A percentile compares a stretch with the other conserved stretches of the same genome.
Conservation (phyloP, 2,329 filamentous ascomycete genomes). For the Sporothrix mexicana region DNA sequence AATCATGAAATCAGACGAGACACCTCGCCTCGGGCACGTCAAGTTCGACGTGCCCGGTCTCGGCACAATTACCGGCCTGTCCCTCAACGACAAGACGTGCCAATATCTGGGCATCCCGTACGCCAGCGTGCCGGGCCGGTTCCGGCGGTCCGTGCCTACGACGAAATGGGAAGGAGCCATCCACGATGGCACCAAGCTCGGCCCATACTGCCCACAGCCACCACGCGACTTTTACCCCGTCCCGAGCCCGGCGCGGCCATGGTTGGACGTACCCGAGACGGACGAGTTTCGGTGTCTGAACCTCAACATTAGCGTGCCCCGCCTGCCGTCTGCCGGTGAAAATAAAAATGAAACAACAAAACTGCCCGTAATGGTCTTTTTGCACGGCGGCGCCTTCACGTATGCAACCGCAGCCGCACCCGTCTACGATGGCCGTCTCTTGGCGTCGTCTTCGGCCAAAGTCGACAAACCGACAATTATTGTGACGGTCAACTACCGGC, state of each 20-base stretch:
- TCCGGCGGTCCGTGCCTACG: slow-evolving; percentile 28
- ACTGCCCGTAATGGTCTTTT: slow-evolving; percentile 33
- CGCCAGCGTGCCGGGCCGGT: slow-evolving; percentile 31
- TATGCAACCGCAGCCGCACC: slow-evolving; percentile 26
- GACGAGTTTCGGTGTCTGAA: slow-evolving; percentile 34
- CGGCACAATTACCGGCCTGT: slow-evolving; percentile 31
- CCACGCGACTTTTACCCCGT: slow-evolving; percentile 36
- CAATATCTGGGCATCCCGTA: slow-evolving; percentile 36
- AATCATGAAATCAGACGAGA: slow-evolving; percentile 28
- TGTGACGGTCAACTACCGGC: slow-evolving; percentile 47
- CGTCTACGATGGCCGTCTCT: slow-evolving; percentile 33
- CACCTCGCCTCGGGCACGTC: slow-evolving; percentile 16
- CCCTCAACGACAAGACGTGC: slow-evolving; percentile 22
- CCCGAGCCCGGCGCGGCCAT: slow-evolving; percentile 28
- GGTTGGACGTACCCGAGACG: slow-evolving; percentile 24
- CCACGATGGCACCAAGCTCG: slow-evolving; percentile 35
- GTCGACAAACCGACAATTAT: slow-evolving; percentile 37
- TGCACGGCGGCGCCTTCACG: slow-evolving; percentile 35
- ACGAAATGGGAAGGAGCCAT: slow-evolving; percentile 9
- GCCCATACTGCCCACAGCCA: slow-evolving; percentile 34
- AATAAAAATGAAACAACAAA: no score
- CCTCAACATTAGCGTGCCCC: slow-evolving; percentile 35
- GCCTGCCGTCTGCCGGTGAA: not conserved
- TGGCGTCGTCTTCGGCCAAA: slow-evolving; percentile 11
- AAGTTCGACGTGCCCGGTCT: slow-evolving; percentile 32